Evolutionary conservation across 352 stramenopile genomes (phyloP).

Genomic region (Phytophthora pini): DNA sequence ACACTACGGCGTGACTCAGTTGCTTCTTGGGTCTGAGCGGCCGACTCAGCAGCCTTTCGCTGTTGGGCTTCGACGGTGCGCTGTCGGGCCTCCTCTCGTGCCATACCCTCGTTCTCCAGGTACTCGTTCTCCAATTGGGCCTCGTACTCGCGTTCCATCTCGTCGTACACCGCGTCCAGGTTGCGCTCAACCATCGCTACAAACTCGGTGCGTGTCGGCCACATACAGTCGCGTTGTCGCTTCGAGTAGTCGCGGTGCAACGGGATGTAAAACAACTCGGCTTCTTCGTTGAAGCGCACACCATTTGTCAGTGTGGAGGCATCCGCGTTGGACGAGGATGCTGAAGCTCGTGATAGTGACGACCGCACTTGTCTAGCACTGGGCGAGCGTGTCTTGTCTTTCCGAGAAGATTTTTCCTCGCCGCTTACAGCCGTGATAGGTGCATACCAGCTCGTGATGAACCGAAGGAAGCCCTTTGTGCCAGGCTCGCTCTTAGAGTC

Average conservation of each 20-base stretch:
- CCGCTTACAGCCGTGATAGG: conserved; percentile 38
- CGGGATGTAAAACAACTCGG: conserved; percentile 89
- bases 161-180: conserved; percentile 85
- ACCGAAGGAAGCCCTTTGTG: conserved; percentile 79
- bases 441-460: conserved; percentile 84
- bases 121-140: conserved; percentile 68
- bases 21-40: conserved; percentile 31
- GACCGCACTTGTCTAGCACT: conserved; percentile 23
- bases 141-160: conserved; percentile 90
- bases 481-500: conserved; percentile 38
- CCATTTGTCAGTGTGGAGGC: conserved; percentile 35
- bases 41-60: conserved; percentile 26
- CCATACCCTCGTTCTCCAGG: conserved; percentile 78
- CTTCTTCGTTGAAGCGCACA: conserved; percentile 79
- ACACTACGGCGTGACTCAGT: conserved; percentile 25
- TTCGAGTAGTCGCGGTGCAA: conserved; percentile 87
- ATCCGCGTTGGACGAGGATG: conserved; percentile 18
- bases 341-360: conserved; percentile 34
- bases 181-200: conserved; percentile 91
- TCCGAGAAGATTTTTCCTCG: conserved; percentile 33
- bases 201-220: conserved; percentile 84
- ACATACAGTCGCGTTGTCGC: conserved; percentile 87
- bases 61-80: conserved; percentile 50
- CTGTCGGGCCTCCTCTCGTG: conserved; percentile 65
- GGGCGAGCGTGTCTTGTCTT: conserved; percentile 15